Evolutionary conservation across 2,329 filamentous ascomycete species (phyloP), one percentile per base, ranked within the genome.

Genomic region (Verticillium longisporum): DNA sequence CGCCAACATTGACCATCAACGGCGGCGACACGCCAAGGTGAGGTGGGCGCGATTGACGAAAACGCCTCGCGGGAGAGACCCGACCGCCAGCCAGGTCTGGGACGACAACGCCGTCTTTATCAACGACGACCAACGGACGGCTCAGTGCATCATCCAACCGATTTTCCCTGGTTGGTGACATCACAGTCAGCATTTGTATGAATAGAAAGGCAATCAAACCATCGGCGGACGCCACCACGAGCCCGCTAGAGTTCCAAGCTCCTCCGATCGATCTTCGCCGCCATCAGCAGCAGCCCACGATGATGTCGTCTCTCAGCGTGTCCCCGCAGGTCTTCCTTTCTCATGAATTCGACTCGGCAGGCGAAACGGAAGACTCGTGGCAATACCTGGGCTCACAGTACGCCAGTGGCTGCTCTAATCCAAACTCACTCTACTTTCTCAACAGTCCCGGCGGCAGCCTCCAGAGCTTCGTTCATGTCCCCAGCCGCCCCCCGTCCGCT

Each of bases 361-460:
- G 70, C 63, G 76, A 78, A 31, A 67, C 71, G 4, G 78, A 81
- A 50, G 78, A 80, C 60, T 75, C 77, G 59, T 80, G 79, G 78
- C 74, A 79, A 58, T 75, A 76, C 55, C 68, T 79, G 62, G 73
- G 77, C 61, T 50, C 45, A 7, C 45, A 26, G n/a, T 72, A 73
- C 61, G 68, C 72, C 36, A 70, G 69, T 56, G 66, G 69, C 61
- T 70, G 68, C 33, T 75, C 74, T 15, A 72, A 68, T 3, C 66
- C 76, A 0, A 75, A 71, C 0, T 78, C 78, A 0, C 71, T 77
- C 10, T 77, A 74, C 18, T 80, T 83, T 62, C 71, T 80, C 18
- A 76, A 78, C 32, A 83, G 82, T 63, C 82, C 83, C 11, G 81
- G 77, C 65, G 76, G 77, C 14, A 84, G 82, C 62, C 69, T 84